Base-by-base conservation (phyloP, 441 rosid genomes). In the Eruca vesicaria region DNA sequence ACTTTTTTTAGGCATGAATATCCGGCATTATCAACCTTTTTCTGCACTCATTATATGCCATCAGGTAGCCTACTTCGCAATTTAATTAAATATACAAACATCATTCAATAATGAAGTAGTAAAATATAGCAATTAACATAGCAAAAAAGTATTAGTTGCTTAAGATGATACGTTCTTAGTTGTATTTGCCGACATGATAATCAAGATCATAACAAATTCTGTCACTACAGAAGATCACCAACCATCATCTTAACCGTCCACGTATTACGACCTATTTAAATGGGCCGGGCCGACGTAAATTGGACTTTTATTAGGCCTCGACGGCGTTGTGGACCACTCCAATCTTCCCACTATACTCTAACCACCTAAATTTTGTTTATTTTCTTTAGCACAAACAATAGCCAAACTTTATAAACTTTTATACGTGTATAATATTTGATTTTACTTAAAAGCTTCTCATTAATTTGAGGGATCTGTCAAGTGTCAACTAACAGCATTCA, bases 291-390 rank as follows among this genome's bases (percentile, higher is more conserved):
- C 69, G 15, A 59, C 28, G 11, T n/a, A 29, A 11, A 31, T 29
- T 56, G 66, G 41, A 43, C 9, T 63, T 69, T 69, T 70, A 41
- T 15, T 76, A 56, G 10, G 1, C 55, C 18, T 55, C 26, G 66
- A 63, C 79, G 79, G 79, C 75, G 79, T 69, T 52, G 4, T 69
- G 79, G 75, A 41, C 71, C 60, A 69, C 64, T 52, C 41, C 20
- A 58, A 21, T 32, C 16, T 18, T 31, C 18, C 5, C 41, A 28
- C 18, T 66, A 6, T 29, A 29, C 29, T 29, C 58, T 57, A 29
- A 41, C 66, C 10, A 65, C 29, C 50, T 9, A 52, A 8, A 9
- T 4, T 32, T 58, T 48, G 9, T 9, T 12, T 31, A 74, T 67
- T 67, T 74, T 72, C 41, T 35, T 28, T 55, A 26, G 45, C 21